Evolutionary conservation across 805 yeast species (phyloP).

Genomic region (Candida xiaguanensis): DNA sequence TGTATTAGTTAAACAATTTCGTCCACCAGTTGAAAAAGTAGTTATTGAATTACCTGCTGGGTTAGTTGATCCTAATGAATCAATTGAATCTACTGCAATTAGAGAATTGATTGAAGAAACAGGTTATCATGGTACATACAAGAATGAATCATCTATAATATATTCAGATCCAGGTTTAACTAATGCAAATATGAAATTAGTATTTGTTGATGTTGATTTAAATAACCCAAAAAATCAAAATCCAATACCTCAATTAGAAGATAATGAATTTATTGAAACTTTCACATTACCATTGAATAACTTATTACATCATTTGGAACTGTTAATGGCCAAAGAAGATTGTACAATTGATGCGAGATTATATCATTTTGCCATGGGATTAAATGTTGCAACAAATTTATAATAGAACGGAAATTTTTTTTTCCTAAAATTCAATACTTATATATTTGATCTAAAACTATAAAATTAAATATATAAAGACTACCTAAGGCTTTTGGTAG

Average conservation of each 20-base stretch:
- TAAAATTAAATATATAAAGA: too few relatives aligned
- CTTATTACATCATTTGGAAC: slow-evolving; percentile 52
- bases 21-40: slow-evolving; percentile 89
- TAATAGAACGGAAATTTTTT: background rate
- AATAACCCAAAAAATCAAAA: slow-evolving; percentile 57
- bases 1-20: slow-evolving; percentile 80
- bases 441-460: too few relatives aligned
- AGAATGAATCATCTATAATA: slow-evolving; percentile 32
- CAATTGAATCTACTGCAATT: slow-evolving; percentile 73
- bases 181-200: slow-evolving; percentile 80
- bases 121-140: slow-evolving; percentile 74
- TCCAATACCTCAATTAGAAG: slow-evolving; percentile 79
- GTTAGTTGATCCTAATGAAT: slow-evolving; percentile 78
- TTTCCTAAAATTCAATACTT: too few relatives aligned
- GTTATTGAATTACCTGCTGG: slow-evolving; percentile 97
- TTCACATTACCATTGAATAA: slow-evolving; percentile 63
- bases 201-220: slow-evolving; percentile 75
- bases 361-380: slow-evolving; percentile 81
- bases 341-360: slow-evolving; percentile 83
- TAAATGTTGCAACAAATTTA: slow-evolving; percentile 45
- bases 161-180: slow-evolving; percentile 83
- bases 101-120: slow-evolving; percentile 92
- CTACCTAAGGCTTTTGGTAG: too few relatives aligned
- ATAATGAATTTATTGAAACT: slow-evolving; percentile 89
- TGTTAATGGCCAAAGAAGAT: slow-evolving; percentile 55